Percentiles rank a stretch among this genome's conserved stretches.
Evolutionary conservation across 768 basidiomycete species (phyloP).

Genomic region (Imleria badia): DNA sequence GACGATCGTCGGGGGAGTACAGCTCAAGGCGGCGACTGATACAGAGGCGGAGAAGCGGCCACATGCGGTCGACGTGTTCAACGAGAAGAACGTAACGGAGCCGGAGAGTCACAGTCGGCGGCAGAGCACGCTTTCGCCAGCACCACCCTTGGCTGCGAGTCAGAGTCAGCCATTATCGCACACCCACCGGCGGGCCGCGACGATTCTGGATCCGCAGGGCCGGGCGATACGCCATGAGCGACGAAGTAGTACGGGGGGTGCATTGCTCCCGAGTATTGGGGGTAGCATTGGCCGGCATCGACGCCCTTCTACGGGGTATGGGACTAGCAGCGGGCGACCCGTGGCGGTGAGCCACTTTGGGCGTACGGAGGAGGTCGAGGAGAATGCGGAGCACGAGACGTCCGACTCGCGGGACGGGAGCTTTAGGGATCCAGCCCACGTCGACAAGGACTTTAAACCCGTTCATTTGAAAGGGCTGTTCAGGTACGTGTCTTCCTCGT

Average conservation of each 20-base stretch:
- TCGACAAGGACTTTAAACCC: conserved; percentile 84
- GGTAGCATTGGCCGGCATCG: conserved; percentile 68
- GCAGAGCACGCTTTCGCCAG: conserved; percentile 26
- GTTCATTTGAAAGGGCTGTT: conserved; percentile 96
- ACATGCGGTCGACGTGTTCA: conserved; percentile 17
- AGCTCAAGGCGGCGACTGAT: conserved; percentile 39
- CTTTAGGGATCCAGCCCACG: conserved; percentile 47
- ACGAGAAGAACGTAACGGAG: conserved; percentile 25
- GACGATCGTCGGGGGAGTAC: conserved; percentile 48
- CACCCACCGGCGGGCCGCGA: conserved; percentile 73
- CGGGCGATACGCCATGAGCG: conserved; percentile 66
- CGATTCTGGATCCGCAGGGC: conserved; percentile 69
- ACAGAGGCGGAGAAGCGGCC: conserved; percentile 33
- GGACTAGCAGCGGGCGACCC: conserved; percentile 29
- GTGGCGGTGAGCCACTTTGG: conserved; percentile 49
- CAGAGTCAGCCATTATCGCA: conserved; percentile 58
- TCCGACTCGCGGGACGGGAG: conserved; percentile 39
- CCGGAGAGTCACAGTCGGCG: conserved; percentile 13
- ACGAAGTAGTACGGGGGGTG: conserved; percentile 74
- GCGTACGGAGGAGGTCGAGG: conserved; percentile 48
- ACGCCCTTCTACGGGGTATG: conserved; percentile 69
- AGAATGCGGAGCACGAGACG: conserved; percentile 43
- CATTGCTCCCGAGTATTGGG: conserved; percentile 44
- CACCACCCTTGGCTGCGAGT: conserved; percentile 39
- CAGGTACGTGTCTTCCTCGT: conserved; percentile 50